Evolutionary conservation across 306 rosid species (phyloP).

Genomic region (Fragaria iinumae): DNA sequence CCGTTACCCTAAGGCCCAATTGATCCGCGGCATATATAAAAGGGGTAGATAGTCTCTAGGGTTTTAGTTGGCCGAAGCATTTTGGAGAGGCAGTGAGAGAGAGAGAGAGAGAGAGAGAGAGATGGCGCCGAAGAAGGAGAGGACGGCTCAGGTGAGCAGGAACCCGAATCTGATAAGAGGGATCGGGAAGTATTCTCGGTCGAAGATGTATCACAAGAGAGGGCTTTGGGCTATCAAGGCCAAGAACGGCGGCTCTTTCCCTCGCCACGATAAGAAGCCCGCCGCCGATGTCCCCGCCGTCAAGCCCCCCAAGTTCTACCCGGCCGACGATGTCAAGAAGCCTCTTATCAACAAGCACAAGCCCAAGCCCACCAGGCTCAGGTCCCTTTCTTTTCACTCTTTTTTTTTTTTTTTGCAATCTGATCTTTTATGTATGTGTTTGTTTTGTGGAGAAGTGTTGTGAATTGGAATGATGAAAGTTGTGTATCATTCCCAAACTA

Average conservation of each 20-base stretch:
- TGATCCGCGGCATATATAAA: neutral
- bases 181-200: neutral
- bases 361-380: conserved; percentile 6
- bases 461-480: neutral
- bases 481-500: neutral
- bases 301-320: conserved; percentile 7
- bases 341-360: conserved; percentile 8
- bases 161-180: conserved; percentile 1
- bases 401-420: neutral
- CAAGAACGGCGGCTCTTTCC: conserved; percentile 11
- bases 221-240: conserved; percentile 13
- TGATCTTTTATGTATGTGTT: no score
- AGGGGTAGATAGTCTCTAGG: neutral
- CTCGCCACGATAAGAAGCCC: neutral
- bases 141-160: neutral
- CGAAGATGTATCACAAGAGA: conserved; percentile 14
- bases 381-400: neutral
- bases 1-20: neutral
- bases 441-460: no score
- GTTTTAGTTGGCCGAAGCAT: neutral
- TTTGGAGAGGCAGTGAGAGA: neutral
- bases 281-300: conserved; percentile 7
- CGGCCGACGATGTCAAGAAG: conserved; percentile 8
- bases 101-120: neutral
- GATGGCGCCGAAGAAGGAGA: conserved; percentile 10